These are phyloP conservation scores for Colletotrichum acutatum DNA, from an alignment of 2,329 filamentous ascomycete genomes.

Conservation along the genomic window DNA sequence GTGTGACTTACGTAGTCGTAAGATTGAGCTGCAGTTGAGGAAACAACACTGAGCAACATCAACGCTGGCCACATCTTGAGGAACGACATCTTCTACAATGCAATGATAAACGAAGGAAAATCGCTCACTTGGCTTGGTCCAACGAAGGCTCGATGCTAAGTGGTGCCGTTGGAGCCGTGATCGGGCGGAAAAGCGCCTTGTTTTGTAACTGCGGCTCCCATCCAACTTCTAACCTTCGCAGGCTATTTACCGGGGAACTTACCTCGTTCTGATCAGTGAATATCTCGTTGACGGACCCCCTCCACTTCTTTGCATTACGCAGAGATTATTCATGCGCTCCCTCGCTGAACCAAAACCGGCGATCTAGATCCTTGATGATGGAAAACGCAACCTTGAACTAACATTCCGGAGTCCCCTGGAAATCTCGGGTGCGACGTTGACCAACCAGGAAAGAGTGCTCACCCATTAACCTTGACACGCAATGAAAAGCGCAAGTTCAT, in stretches of 20 bases:
- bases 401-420: too few species aligned
- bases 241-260: not conserved
- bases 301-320: too few species aligned
- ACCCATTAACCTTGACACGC: too few species aligned
- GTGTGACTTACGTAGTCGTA: slow-evolving; percentile 40
- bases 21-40: slow-evolving; percentile 11
- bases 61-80: slow-evolving; percentile 11
- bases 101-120: not conserved
- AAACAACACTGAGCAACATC: slow-evolving; percentile 5
- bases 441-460: too few species aligned
- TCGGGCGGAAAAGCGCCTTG: not conserved
- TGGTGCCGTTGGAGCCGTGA: not conserved
- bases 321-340: too few species aligned
- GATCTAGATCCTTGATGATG: too few species aligned
- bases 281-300: too few species aligned
- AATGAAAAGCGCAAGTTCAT: too few species aligned
- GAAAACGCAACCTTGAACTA: too few species aligned
- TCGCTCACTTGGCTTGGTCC: not conserved
- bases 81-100: not conserved
- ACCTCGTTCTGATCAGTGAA: not conserved
- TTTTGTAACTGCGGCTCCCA: slow-evolving; percentile 3
- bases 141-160: not conserved
- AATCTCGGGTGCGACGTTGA: too few species aligned
- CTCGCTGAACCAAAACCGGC: too few species aligned
- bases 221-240: too few species aligned